phyloP scores from a whole-genome alignment of 768 basidiomycete species.

The Psilocybe tampanensis region DNA sequence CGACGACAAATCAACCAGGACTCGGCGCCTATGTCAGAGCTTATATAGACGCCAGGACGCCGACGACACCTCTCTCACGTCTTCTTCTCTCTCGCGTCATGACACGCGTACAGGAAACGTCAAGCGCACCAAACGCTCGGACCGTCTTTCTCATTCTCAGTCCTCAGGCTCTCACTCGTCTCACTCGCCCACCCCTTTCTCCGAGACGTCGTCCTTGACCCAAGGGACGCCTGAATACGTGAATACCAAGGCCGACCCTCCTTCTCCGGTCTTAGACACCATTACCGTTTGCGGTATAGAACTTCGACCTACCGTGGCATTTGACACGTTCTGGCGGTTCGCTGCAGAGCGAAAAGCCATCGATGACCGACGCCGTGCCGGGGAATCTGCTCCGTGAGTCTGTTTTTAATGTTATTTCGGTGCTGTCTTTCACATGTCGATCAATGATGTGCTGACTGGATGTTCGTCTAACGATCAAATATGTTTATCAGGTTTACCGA shows the following conservation, averaged over 20 bases:
- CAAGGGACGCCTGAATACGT: neutral
- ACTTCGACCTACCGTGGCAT: conserved; percentile 50
- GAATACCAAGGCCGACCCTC: neutral
- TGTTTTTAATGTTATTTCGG: conserved; percentile 2
- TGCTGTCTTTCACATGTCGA: conserved; percentile 3
- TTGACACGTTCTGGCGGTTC: conserved; percentile 64
- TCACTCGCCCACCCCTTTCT: neutral
- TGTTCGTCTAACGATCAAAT: conserved; percentile 5
- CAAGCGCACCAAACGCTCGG: neutral
- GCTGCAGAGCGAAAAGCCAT: conserved; percentile 60
- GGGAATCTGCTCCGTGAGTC: conserved; percentile 54
- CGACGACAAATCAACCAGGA: neutral
- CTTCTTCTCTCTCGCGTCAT: neutral
- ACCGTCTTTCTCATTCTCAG: neutral
- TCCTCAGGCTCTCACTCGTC: neutral
- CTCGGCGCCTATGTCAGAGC: neutral
- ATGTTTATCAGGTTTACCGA: conserved; percentile 75
- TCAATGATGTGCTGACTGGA: neutral
- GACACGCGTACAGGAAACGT: neutral
- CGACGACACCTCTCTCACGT: neutral
- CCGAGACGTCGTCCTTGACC: neutral
- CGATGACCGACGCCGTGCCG: conserved; percentile 54
- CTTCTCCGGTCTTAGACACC: conserved; percentile 4
- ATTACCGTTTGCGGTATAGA: conserved; percentile 40
- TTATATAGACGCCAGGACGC: neutral